Evolutionary conservation across 441 rosid species (phyloP).

Genomic region (Mallotus repandus): DNA sequence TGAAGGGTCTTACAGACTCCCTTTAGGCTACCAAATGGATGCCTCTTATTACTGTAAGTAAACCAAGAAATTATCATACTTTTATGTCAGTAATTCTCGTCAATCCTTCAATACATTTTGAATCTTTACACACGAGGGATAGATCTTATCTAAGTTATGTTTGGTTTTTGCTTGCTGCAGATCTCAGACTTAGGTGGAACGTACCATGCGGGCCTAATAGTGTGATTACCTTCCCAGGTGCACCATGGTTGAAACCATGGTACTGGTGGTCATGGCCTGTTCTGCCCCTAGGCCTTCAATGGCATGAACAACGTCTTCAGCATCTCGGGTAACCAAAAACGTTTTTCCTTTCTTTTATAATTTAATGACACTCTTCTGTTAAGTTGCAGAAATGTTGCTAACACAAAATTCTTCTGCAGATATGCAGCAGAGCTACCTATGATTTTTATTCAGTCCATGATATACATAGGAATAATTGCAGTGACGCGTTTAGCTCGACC

Average conservation of each 20-base stretch:
- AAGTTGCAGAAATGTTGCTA: neutral
- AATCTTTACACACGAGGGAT: neutral
- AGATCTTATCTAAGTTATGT: neutral
- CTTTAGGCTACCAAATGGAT: slow-evolving; percentile 97
- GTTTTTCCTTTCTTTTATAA: neutral
- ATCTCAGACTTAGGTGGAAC: slow-evolving; percentile 80
- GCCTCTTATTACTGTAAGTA: slow-evolving; percentile 84
- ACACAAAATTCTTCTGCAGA: slow-evolving; percentile 34
- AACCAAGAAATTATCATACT: neutral
- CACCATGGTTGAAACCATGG: slow-evolving; percentile 95
- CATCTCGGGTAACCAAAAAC: slow-evolving; percentile 56
- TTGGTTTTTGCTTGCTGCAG: slow-evolving; percentile 32
- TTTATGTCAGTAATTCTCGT: neutral
- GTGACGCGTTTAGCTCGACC: slow-evolving; percentile 66
- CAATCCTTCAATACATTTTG: neutral
- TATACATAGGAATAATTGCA: slow-evolving; percentile 60
- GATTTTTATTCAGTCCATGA: slow-evolving; percentile 50
- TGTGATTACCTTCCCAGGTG: slow-evolving; percentile 92
- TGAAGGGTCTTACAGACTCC: slow-evolving; percentile 74
- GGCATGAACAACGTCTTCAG: slow-evolving; percentile 76
- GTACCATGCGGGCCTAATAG: slow-evolving; percentile 94
- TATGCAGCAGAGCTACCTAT: slow-evolving; percentile 73
- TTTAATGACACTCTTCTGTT: no score
- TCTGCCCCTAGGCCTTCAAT: slow-evolving; percentile 72
- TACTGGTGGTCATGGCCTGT: slow-evolving; percentile 99